These are phyloP conservation scores for Agarophyton chilense DNA, from an alignment of 23 red algal species.

Conservation along the genomic window DNA sequence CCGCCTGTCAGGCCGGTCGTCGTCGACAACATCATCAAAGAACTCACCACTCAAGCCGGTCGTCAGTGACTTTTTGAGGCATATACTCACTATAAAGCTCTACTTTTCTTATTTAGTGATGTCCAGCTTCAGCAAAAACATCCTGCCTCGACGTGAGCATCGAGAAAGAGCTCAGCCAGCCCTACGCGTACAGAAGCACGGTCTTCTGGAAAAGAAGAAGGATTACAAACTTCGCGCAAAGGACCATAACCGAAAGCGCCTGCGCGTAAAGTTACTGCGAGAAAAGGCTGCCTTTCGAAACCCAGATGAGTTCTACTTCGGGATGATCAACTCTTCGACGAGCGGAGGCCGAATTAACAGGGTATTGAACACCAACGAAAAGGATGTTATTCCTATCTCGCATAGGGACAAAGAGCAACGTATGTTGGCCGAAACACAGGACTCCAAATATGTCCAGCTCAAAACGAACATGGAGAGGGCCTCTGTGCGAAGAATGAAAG, in stretches of 20 bases:
- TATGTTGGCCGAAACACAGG: conserved; percentile 57
- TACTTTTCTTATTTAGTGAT: background rate
- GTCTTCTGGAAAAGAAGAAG: conserved; percentile 95
- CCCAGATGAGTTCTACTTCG: conserved; percentile 97
- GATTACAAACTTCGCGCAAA: conserved; percentile 91
- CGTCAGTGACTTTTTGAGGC: too few species aligned
- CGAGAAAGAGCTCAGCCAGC: conserved; percentile 85
- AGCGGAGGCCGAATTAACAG: conserved; percentile 21
- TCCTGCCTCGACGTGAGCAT: conserved; percentile 83
- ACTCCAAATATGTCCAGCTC: conserved; percentile 59
- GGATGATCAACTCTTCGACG: conserved; percentile 64
- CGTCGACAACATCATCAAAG: too few species aligned
- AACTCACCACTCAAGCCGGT: too few species aligned
- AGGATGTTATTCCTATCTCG: conserved; percentile 26
- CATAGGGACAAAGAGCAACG: conserved; percentile 28
- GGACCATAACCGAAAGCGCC: conserved; percentile 75
- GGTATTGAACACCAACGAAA: conserved; percentile 34
- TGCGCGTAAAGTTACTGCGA: conserved; percentile 61
- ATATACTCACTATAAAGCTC: too few species aligned
- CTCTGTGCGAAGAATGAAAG: conserved; percentile 28
- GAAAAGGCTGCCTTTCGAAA: conserved; percentile 90
- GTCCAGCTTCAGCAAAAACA: conserved; percentile 76
- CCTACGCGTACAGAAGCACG: conserved; percentile 50
- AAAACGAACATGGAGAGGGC: conserved; percentile 64
- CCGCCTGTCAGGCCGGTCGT: too few species aligned